phyloP scores from a whole-genome alignment of 1,284 basidiomycete genomes.

The Exobasidium cylindrosporum region DNA sequence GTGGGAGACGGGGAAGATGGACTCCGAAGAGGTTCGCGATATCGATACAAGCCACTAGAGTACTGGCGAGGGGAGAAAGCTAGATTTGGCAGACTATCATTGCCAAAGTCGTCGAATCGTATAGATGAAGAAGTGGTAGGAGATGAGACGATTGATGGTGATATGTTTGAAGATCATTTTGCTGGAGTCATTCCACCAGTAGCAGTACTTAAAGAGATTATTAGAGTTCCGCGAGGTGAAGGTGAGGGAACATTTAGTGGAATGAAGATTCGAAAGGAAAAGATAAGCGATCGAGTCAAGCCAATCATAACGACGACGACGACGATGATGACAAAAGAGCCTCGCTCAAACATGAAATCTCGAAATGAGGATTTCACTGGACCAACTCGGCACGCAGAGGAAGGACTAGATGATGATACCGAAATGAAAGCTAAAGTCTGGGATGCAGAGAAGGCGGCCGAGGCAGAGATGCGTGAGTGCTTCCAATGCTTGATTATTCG shows the following conservation, averaged over 20 bases:
- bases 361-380: slow-evolving; percentile 58
- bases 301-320: neutral
- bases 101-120: slow-evolving; percentile 29
- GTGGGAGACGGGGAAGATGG: slow-evolving; percentile 59
- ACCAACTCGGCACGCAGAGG: slow-evolving; percentile 57
- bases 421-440: slow-evolving; percentile 67
- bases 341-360: neutral
- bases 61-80: slow-evolving; percentile 92
- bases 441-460: slow-evolving; percentile 66
- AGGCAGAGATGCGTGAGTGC: slow-evolving; percentile 43
- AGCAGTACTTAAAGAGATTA: slow-evolving; percentile 70
- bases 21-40: slow-evolving; percentile 71
- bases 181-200: slow-evolving; percentile 57
- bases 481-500: neutral
- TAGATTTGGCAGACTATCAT: slow-evolving; percentile 62
- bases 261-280: slow-evolving; percentile 18
- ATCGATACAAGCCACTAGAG: slow-evolving; percentile 73
- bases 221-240: slow-evolving; percentile 71
- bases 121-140: slow-evolving; percentile 14
- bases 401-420: slow-evolving; percentile 82
- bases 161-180: slow-evolving; percentile 40
- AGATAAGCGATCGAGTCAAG: neutral
- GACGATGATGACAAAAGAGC: neutral
- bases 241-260: slow-evolving; percentile 55
- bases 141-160: slow-evolving; percentile 24